Percentiles rank a stretch among this genome's conserved stretches.
Evolutionary conservation across 345 rosid genomes (phyloP).

Genomic region (Psidium guajava): DNA sequence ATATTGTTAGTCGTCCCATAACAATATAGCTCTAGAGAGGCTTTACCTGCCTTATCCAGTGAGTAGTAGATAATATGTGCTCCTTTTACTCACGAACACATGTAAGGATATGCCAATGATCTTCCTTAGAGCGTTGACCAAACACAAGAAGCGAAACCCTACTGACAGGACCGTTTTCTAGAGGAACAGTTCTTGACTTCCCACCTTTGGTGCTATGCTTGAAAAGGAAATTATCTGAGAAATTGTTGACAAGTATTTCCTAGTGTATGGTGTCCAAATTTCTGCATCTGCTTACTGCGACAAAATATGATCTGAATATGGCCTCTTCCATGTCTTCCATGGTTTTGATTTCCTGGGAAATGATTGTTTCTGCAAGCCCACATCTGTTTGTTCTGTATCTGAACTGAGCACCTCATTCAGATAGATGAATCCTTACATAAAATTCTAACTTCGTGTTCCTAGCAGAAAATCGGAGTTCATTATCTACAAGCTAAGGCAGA

Average conservation of each 20-base stretch:
- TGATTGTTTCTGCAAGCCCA: neutral
- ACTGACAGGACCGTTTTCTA: neutral
- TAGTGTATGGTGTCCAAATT: neutral
- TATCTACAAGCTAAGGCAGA: conserved; percentile 56
- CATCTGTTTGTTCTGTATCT: neutral
- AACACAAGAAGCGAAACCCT: neutral
- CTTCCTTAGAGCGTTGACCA: neutral
- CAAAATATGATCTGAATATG: neutral
- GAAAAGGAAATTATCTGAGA: neutral
- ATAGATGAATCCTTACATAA: neutral
- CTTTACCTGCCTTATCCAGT: neutral
- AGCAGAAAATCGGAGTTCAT: conserved; percentile 52
- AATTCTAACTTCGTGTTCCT: neutral
- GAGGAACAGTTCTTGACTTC: neutral
- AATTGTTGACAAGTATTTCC: neutral
- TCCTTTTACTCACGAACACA: neutral
- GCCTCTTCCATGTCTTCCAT: neutral
- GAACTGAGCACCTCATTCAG: neutral
- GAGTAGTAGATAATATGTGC: neutral
- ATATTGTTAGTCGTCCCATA: neutral
- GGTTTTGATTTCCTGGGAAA: neutral
- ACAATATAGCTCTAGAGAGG: neutral
- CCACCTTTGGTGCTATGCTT: neutral
- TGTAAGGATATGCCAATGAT: neutral
- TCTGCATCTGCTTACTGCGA: neutral